Evolutionary conservation across 148 eudicot genomes (phyloP).

Genomic region (Silene uniflora): DNA sequence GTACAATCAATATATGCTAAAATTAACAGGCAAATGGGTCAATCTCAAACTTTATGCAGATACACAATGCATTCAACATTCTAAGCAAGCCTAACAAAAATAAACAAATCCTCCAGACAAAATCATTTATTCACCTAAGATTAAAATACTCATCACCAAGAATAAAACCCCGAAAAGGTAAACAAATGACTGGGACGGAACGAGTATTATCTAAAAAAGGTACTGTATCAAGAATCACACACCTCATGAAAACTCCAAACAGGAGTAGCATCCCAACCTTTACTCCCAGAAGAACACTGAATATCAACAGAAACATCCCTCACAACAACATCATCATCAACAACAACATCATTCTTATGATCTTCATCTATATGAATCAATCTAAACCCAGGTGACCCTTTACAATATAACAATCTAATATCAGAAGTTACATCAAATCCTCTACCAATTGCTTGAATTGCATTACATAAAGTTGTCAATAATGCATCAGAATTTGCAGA

Average conservation of each 20-base stretch:
- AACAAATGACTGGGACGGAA: no score
- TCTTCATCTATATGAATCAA: conserved; percentile 69
- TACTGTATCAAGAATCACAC: background rate
- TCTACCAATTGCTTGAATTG: conserved; percentile 87
- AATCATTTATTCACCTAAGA: background rate
- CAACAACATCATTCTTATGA: conserved; percentile 41
- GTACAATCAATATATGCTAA: no score
- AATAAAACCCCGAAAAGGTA: no score
- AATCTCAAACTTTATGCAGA: background rate
- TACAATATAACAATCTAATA: conserved; percentile 87
- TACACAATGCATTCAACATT: background rate
- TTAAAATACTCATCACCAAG: background rate
- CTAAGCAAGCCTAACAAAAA: background rate
- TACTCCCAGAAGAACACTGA: conserved; percentile 46
- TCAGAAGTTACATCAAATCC: conserved; percentile 98
- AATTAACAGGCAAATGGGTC: no score
- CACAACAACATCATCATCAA: conserved; percentile 42
- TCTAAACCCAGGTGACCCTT: conserved; percentile 77
- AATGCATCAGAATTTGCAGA: conserved; percentile 46
- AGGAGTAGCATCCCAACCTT: conserved; percentile 45
- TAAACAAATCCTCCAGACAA: background rate
- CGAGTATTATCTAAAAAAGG: background rate
- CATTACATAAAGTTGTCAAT: conserved; percentile 57
- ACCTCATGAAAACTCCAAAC: conserved; percentile 78
- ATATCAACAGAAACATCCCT: conserved; percentile 77